Evolutionary conservation across 2,329 filamentous ascomycete species (phyloP).

Genomic region (Colletotrichum scovillei): DNA sequence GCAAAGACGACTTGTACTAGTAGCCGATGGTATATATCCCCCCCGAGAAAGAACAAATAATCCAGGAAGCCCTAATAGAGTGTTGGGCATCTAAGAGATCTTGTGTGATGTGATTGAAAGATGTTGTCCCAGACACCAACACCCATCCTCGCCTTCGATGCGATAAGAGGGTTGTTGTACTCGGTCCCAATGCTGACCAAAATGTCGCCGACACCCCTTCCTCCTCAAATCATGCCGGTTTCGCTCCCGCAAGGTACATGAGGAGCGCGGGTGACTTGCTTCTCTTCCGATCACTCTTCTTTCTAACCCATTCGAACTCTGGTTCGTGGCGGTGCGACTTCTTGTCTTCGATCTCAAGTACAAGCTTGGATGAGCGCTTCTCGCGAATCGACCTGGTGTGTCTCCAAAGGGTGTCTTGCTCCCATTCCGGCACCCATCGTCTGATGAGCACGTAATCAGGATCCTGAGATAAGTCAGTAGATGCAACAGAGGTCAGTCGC

Average conservation of each 20-base stretch:
- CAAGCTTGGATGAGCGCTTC: constrained; percentile 56
- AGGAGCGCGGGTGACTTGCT: constrained; percentile 68
- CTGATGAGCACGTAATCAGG: constrained; percentile 79
- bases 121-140: not conserved
- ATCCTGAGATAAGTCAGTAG: constrained; percentile 57
- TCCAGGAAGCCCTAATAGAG: not conserved
- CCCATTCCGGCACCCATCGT: constrained; percentile 76
- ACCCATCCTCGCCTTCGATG: not conserved
- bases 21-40: not conserved
- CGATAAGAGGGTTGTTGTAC: not conserved
- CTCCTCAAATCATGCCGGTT: constrained; percentile 48
- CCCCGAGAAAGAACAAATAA: not conserved
- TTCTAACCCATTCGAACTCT: constrained; percentile 68
- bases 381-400: constrained; percentile 76
- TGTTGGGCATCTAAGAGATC: not conserved
- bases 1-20: not conserved
- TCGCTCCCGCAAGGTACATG: constrained; percentile 67
- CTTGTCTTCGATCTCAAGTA: constrained; percentile 60
- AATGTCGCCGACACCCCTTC: not conserved
- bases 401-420: constrained; percentile 78
- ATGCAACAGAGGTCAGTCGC: not conserved
- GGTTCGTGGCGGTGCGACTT: constrained; percentile 54
- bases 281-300: constrained; percentile 64
- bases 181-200: not conserved
- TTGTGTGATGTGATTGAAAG: not conserved